Conservation (phyloP, 441 rosid species). For the Cnidoscolus chayamansa region DNA sequence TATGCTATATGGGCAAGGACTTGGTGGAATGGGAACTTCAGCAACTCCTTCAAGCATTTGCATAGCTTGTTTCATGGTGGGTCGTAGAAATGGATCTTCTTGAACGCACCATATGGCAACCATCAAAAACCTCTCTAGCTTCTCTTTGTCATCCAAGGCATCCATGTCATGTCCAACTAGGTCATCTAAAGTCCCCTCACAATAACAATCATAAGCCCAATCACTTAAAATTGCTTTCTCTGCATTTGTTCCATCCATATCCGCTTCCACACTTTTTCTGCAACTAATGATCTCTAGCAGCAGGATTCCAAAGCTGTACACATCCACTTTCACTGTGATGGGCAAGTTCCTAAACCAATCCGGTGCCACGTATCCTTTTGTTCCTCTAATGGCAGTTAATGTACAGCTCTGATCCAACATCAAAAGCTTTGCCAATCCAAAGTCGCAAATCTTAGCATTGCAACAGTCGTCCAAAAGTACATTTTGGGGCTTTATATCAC, state of each 20-base stretch:
- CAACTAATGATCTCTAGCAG: conserved; percentile 37
- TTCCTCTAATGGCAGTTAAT: conserved; percentile 37
- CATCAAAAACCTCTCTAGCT: conserved; percentile 28
- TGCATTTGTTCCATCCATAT: background rate
- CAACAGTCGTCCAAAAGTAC: conserved; percentile 32
- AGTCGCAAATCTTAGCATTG: conserved; percentile 33
- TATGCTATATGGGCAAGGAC: conserved; percentile 11
- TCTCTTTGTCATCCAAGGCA: conserved; percentile 21
- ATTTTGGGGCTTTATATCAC: conserved; percentile 53
- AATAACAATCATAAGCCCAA: conserved; percentile 39
- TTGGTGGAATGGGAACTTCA: conserved; percentile 31
- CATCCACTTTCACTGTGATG: conserved; percentile 37
- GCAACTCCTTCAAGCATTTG: conserved; percentile 40
- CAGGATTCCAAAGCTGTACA: conserved; percentile 48
- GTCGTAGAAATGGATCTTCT: conserved; percentile 39
- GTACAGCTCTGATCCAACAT: conserved; percentile 27
- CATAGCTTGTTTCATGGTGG: conserved; percentile 30
- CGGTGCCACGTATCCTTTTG: conserved; percentile 45
- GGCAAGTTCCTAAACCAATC: conserved; percentile 46
- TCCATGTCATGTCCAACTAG: conserved; percentile 31
- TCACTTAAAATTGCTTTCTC: conserved; percentile 25
- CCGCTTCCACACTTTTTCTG: conserved; percentile 18
- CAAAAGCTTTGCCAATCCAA: conserved; percentile 54
- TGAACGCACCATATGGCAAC: conserved; percentile 45
- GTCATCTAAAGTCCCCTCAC: background rate